A percentile compares a stretch with the other conserved stretches of the same genome.
These are phyloP conservation scores for Globisporangium parvum DNA, from an alignment of 352 stramenopile genomes.

Conservation along the genomic window DNA sequence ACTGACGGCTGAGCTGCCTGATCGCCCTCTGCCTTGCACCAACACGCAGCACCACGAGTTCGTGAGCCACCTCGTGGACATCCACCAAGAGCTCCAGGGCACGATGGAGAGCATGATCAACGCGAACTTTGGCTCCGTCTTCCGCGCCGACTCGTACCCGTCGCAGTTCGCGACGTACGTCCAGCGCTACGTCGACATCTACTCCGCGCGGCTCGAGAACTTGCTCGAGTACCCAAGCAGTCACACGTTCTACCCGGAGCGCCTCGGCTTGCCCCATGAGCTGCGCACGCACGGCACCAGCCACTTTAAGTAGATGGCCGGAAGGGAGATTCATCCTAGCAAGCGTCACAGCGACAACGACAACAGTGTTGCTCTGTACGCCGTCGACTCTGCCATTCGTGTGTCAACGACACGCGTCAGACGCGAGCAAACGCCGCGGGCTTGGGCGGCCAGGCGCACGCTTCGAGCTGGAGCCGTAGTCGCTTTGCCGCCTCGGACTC, in stretches of 20 bases:
- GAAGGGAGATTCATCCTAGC: too few relatives aligned
- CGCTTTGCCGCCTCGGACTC: constrained; percentile 7
- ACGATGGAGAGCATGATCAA: constrained; percentile 82
- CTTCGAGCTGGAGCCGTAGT: constrained; percentile 20
- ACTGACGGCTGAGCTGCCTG: too few relatives aligned
- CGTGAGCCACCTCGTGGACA: constrained; percentile 52
- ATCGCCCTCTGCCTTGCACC: too few relatives aligned
- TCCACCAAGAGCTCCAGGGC: constrained; percentile 53
- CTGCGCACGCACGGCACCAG: constrained; percentile 6
- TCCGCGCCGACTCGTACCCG: constrained; percentile 75
- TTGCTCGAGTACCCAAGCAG: constrained; percentile 73
- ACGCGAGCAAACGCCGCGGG: constrained; percentile 27
- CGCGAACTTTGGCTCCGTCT: constrained; percentile 85
- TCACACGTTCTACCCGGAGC: constrained; percentile 84
- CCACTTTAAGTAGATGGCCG: background rate
- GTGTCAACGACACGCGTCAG: background rate
- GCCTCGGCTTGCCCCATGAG: constrained; percentile 55
- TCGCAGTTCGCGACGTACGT: constrained; percentile 86
- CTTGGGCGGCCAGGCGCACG: constrained; percentile 33
- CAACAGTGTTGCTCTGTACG: background rate
- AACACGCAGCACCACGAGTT: constrained; percentile 62
- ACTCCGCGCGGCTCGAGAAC: constrained; percentile 81
- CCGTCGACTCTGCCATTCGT: too few relatives aligned
- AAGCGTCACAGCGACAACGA: too few relatives aligned
- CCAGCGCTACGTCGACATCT: constrained; percentile 86